phyloP scores from a whole-genome alignment of 495 filamentous ascomycete genomes.

The Letharia lupina region DNA sequence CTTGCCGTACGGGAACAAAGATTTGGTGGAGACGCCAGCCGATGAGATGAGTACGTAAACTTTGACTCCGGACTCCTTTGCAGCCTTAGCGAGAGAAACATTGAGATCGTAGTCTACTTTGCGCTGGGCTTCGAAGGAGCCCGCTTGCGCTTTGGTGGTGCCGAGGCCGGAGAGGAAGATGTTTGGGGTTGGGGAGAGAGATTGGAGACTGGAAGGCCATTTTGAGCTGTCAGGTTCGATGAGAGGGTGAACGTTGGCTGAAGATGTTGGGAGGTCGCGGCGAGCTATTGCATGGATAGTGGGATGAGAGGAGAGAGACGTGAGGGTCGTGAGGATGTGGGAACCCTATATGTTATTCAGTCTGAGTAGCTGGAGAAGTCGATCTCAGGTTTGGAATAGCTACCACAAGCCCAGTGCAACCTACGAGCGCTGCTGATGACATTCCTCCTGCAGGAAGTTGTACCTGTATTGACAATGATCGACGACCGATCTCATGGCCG shows the following conservation, averaged over 20 bases:
- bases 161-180: slow-evolving; percentile 59
- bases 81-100: slow-evolving; percentile 57
- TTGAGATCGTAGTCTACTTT: slow-evolving; percentile 72
- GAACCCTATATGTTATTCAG: slow-evolving; percentile 34
- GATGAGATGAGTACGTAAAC: slow-evolving; percentile 63
- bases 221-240: slow-evolving; percentile 39
- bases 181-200: slow-evolving; percentile 46
- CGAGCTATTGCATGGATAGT: slow-evolving; percentile 43
- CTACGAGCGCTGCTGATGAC: slow-evolving; percentile 38
- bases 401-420: slow-evolving; percentile 45
- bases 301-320: slow-evolving; percentile 32
- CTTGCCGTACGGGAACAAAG: slow-evolving; percentile 46
- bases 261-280: slow-evolving; percentile 32
- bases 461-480: background rate
- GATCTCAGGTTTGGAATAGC: slow-evolving; percentile 7
- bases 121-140: slow-evolving; percentile 63
- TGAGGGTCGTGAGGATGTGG: slow-evolving; percentile 42
- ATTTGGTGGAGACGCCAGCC: slow-evolving; percentile 40
- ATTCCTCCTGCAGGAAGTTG: background rate
- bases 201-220: slow-evolving; percentile 49
- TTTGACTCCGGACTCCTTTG: slow-evolving; percentile 53
- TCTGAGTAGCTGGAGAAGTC: background rate
- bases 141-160: slow-evolving; percentile 57
- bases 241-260: slow-evolving; percentile 37
- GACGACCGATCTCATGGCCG: too few relatives aligned